Evolutionary conservation across 495 filamentous ascomycete genomes (phyloP).

Genomic region (Trypethelium eluteriae): DNA sequence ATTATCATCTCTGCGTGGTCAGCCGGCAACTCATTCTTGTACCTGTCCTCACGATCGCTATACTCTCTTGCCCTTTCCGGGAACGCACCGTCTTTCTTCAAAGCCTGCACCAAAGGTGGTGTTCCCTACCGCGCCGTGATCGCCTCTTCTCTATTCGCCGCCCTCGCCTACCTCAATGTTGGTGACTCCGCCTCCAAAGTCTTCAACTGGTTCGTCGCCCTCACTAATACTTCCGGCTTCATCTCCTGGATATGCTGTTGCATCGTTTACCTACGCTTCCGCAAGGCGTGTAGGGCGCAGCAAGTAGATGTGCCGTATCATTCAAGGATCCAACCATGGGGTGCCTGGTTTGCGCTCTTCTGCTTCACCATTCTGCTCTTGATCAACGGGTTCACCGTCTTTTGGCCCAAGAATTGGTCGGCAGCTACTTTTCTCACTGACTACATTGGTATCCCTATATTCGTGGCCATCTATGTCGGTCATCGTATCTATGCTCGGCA

Average conservation of each 20-base stretch:
- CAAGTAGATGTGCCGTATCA: slow-evolving; percentile 46
- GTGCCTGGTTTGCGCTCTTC: slow-evolving; percentile 43
- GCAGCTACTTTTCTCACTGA: slow-evolving; percentile 51
- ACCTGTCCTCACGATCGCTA: slow-evolving; percentile 47
- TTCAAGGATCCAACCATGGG: slow-evolving; percentile 45
- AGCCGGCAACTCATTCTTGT: slow-evolving; percentile 55
- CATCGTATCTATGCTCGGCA: slow-evolving; percentile 35
- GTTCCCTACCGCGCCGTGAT: slow-evolving; percentile 30
- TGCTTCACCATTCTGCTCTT: slow-evolving; percentile 46
- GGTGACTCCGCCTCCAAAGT: slow-evolving; percentile 23
- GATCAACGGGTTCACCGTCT: slow-evolving; percentile 58
- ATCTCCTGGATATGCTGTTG: slow-evolving; percentile 56
- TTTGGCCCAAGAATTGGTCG: slow-evolving; percentile 50
- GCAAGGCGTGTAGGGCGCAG: slow-evolving; percentile 46
- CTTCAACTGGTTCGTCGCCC: slow-evolving; percentile 52
- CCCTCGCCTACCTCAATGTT: slow-evolving; percentile 32
- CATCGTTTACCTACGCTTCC: slow-evolving; percentile 55
- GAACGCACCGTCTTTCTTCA: slow-evolving; percentile 32
- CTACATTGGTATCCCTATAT: slow-evolving; percentile 47
- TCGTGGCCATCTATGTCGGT: slow-evolving; percentile 30
- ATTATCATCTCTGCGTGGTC: slow-evolving; percentile 68
- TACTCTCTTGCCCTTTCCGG: slow-evolving; percentile 37
- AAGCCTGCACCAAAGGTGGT: slow-evolving; percentile 30
- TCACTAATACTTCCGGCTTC: slow-evolving; percentile 55
- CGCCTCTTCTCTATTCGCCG: slow-evolving; percentile 28